phyloP scores from a whole-genome alignment of 202 grass and related monocot genomes.

The Carex arenaria region DNA sequence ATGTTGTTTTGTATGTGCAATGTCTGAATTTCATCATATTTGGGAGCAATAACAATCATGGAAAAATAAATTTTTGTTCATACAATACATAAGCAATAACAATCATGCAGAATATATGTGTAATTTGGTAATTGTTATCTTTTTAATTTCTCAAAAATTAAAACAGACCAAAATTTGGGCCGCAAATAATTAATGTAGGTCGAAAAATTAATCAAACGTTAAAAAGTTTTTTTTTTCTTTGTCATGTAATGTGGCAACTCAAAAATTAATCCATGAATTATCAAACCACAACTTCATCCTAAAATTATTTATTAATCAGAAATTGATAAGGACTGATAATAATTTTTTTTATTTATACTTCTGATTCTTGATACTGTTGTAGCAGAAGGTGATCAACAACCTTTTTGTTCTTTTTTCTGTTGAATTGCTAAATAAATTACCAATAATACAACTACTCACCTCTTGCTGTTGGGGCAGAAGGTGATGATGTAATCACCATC shows the following conservation, averaged over 20 bases:
- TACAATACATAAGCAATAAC: not conserved
- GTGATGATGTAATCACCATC: slow-evolving; percentile 52
- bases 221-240: not conserved
- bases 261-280: not conserved
- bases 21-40: not conserved
- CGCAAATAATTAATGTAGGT: not conserved
- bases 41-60: not conserved
- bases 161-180: not conserved
- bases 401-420: not conserved
- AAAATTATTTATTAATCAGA: not conserved
- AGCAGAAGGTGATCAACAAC: not conserved
- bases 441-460: slow-evolving; percentile 11
- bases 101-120: not conserved
- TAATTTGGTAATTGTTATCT: not conserved
- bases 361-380: not conserved
- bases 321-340: not conserved
- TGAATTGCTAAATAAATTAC: not conserved
- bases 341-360: not conserved
- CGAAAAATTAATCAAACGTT: not conserved
- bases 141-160: not conserved
- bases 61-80: no score
- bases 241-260: not conserved
- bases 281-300: not conserved
- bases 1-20: not conserved
- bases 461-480: slow-evolving; percentile 48